Percentiles rank a stretch among this genome's conserved stretches.
Evolutionary conservation across 352 stramenopile species (phyloP).

Genomic region (Pythium dissimile): DNA sequence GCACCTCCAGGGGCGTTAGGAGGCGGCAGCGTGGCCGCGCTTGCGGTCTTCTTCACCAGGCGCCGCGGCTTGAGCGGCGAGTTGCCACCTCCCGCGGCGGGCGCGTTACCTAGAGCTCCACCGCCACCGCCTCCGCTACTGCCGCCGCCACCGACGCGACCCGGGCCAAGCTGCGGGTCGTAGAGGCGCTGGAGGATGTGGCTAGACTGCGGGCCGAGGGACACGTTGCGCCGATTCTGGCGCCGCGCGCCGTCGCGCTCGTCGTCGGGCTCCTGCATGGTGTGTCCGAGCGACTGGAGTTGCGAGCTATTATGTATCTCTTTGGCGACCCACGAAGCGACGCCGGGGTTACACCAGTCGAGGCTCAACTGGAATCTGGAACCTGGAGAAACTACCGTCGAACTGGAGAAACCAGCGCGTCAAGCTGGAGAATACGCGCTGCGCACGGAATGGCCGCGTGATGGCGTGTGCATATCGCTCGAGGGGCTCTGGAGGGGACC

Average conservation of each 20-base stretch:
- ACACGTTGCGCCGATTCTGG: conserved; percentile 31
- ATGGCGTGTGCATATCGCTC: too few species aligned
- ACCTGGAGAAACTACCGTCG: too few species aligned
- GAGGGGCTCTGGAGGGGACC: too few species aligned
- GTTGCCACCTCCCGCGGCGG: neutral
- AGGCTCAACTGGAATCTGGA: neutral
- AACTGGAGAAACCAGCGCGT: conserved; percentile 3
- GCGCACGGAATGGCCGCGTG: too few species aligned
- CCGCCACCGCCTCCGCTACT: too few species aligned
- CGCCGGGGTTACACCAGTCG: neutral
- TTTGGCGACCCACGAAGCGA: conserved; percentile 4
- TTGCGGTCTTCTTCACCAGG: conserved; percentile 49
- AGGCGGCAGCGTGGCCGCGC: conserved; percentile 28
- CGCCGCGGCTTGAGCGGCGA: conserved; percentile 46
- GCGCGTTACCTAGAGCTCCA: neutral
- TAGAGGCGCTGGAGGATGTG: conserved; percentile 70
- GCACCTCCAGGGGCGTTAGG: too few species aligned
- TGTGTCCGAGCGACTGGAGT: too few species aligned
- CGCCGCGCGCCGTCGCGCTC: conserved; percentile 54
- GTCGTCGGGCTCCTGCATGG: conserved; percentile 13
- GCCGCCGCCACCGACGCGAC: neutral
- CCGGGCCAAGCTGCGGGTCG: conserved; percentile 51
- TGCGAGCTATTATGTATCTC: neutral
- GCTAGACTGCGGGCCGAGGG: conserved; percentile 47
- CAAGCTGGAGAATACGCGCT: too few species aligned